Percentiles rank a stretch among this genome's conserved stretches.
phyloP scores from a whole-genome alignment of 768 basidiomycete genomes.

The Tulasnella sp. region DNA sequence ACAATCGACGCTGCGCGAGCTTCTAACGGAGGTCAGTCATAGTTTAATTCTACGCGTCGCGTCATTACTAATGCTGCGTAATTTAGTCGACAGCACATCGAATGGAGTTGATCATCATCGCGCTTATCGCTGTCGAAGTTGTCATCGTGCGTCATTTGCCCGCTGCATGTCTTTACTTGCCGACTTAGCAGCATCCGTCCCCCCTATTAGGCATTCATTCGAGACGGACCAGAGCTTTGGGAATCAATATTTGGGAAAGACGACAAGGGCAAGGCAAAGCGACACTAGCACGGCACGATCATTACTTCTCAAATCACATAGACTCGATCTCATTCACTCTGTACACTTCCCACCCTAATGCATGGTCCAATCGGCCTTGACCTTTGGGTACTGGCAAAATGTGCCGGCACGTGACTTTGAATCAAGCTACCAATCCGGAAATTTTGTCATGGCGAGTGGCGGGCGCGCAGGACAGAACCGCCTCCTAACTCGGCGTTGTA shows the following conservation, averaged over 20 bases:
- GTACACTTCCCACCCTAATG: not conserved
- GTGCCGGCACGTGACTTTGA: not conserved
- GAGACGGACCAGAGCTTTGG: constrained; percentile 35
- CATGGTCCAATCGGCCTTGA: not conserved
- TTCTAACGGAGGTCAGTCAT: constrained; percentile 71
- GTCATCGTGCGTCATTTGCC: constrained; percentile 58
- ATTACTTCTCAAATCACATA: not conserved
- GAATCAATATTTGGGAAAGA: constrained; percentile 21
- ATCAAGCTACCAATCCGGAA: not conserved
- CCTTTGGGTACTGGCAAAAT: not conserved
- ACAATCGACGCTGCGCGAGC: constrained; percentile 83
- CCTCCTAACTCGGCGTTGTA: not conserved
- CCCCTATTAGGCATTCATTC: constrained; percentile 32
- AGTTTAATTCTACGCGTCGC: constrained; percentile 6
- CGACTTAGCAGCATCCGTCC: not conserved
- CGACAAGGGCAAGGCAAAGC: constrained; percentile 12
- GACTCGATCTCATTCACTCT: not conserved
- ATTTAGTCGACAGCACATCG: constrained; percentile 77
- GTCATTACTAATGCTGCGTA: constrained; percentile 23
- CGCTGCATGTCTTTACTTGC: not conserved
- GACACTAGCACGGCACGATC: not conserved
- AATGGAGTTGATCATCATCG: constrained; percentile 95
- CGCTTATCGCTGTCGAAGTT: constrained; percentile 92
- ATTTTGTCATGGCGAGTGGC: not conserved
- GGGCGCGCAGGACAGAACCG: not conserved